Conservation (phyloP, 169 alveolate species). For the Plasmodium ovale region DNA sequence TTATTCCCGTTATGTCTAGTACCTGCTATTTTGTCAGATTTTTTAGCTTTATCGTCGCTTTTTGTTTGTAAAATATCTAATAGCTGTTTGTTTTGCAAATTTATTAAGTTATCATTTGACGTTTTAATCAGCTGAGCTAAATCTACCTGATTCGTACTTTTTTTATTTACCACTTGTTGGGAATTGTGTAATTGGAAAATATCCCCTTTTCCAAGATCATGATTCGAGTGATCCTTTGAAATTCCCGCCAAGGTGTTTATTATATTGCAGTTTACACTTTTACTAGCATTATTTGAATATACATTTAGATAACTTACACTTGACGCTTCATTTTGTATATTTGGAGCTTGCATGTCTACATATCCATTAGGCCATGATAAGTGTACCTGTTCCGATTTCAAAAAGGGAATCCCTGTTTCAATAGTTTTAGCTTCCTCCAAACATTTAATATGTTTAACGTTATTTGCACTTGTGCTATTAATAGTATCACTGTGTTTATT, state of each 20-base stretch:
- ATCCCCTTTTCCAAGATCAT: not conserved
- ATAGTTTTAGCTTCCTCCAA: conserved; percentile 15
- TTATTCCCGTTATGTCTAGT: not conserved
- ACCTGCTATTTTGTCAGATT: not conserved
- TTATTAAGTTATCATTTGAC: conserved; percentile 46
- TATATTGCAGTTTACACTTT: not conserved
- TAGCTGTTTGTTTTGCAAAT: conserved; percentile 47
- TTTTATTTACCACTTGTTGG: not conserved
- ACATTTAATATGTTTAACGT: conserved; percentile 5
- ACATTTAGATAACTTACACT: conserved; percentile 8
- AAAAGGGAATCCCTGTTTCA: conserved; percentile 1
- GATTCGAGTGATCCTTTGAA: not conserved
- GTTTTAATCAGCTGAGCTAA: conserved; percentile 21
- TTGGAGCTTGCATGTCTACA: conserved; percentile 10
- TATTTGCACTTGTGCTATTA: not conserved
- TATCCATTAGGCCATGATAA: conserved; percentile 22
- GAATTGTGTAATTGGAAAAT: conserved; percentile 6
- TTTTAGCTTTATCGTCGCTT: not conserved
- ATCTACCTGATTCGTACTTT: not conserved
- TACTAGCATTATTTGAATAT: conserved; percentile 4
- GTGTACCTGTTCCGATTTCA: not conserved
- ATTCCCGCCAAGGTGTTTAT: not conserved
- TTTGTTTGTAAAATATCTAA: conserved; percentile 41
- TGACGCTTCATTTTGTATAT: not conserved
- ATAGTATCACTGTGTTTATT: not conserved